Conservation (phyloP, 108 stramenopile genomes). For the Discostella pseudostelligera region DNA sequence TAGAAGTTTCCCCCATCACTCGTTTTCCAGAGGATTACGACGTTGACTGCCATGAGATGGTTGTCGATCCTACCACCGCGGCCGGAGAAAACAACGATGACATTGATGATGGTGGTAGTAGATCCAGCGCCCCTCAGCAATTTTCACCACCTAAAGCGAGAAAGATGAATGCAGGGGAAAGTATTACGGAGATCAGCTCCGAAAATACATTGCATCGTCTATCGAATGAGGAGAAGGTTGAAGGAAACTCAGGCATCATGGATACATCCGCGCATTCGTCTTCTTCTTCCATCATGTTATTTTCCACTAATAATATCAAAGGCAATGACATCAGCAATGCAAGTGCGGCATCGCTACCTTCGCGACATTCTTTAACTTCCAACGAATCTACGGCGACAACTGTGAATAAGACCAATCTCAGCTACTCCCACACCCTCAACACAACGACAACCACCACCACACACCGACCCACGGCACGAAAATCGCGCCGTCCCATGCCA, state of each 20-base stretch:
- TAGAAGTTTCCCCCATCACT: conserved; percentile 46
- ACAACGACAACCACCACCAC: conserved; percentile 16
- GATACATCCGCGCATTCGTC: neutral
- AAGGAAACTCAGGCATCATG: neutral
- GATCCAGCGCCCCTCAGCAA: neutral
- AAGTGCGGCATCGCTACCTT: neutral
- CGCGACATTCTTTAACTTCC: neutral
- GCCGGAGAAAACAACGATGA: conserved; percentile 16
- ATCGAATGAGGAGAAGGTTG: neutral
- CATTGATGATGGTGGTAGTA: conserved; percentile 8
- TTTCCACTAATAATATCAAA: neutral
- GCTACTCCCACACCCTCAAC: conserved; percentile 18
- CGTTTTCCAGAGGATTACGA: conserved; percentile 28
- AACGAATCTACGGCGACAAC: conserved; percentile 5
- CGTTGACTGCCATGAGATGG: conserved; percentile 18
- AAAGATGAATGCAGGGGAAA: neutral
- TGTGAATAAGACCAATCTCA: conserved; percentile 17
- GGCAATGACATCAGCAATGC: neutral
- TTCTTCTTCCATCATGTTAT: neutral
- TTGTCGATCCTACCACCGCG: conserved; percentile 16
- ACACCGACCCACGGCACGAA: conserved; percentile 36
- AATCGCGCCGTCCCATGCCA: conserved; percentile 69
- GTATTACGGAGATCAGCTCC: neutral
- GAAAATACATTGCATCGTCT: neutral
- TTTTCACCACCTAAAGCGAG: neutral